phyloP scores from a whole-genome alignment of 192 early-diverging fungal species.

The Haplosporangium gracile region DNA sequence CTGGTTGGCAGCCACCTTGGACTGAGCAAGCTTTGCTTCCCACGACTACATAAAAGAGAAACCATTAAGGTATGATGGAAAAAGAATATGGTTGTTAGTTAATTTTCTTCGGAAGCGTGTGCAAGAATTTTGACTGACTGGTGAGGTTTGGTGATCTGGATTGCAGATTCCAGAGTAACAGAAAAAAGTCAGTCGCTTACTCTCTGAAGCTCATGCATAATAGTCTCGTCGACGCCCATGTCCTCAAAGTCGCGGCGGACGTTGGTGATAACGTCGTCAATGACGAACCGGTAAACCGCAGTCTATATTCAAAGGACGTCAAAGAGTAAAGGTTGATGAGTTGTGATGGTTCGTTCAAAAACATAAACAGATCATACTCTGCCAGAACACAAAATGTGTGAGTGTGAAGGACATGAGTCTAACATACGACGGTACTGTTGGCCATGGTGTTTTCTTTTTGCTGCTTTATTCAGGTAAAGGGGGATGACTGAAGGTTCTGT shows the following conservation, averaged over 20 bases:
- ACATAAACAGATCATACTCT: background rate
- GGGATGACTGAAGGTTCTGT: background rate
- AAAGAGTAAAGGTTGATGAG: background rate
- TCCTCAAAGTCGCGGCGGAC: slow-evolving; percentile 90
- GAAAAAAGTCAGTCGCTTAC: slow-evolving; percentile 40
- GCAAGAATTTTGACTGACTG: background rate
- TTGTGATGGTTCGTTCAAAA: background rate
- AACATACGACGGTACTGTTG: slow-evolving; percentile 43
- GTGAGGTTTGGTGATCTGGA: background rate
- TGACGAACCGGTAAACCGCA: slow-evolving; percentile 86
- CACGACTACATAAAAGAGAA: slow-evolving; percentile 39
- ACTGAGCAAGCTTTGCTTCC: slow-evolving; percentile 66
- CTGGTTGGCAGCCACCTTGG: slow-evolving; percentile 54
- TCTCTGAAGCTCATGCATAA: slow-evolving; percentile 88
- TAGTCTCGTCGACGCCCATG: slow-evolving; percentile 89
- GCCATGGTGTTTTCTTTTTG: slow-evolving; percentile 22
- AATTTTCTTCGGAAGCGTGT: no score
- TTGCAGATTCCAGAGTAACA: background rate
- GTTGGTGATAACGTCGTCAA: slow-evolving; percentile 94
- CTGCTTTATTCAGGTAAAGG: slow-evolving; percentile 2
- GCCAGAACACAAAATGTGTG: background rate
- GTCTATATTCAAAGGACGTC: slow-evolving; percentile 41
- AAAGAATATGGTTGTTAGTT: background rate
- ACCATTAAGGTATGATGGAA: background rate
- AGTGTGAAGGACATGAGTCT: background rate